These are phyloP conservation scores for Buxus sempervirens DNA, from an alignment of 164 flowering plant genomes.

Conservation along the genomic window DNA sequence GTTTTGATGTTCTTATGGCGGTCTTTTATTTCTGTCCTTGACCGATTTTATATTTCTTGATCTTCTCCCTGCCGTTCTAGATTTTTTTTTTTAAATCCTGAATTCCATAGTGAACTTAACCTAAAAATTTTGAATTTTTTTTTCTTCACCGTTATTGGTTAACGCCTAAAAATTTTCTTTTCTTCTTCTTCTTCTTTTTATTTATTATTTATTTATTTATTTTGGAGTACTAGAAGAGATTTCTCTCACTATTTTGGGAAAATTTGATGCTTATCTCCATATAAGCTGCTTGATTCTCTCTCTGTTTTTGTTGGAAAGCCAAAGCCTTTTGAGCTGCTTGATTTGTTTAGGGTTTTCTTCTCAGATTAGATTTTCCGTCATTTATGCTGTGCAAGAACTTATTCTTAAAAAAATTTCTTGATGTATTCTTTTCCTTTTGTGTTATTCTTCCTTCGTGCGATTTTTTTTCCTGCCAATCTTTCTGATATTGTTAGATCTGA, in stretches of 20 bases:
- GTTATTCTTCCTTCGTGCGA: neutral
- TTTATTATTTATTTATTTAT: too few species aligned
- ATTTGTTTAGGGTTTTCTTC: neutral
- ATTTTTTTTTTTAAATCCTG: neutral
- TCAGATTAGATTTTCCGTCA: neutral
- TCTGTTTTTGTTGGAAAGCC: too few species aligned
- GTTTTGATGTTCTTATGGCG: neutral
- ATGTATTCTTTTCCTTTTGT: neutral
- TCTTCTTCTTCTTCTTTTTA: neutral
- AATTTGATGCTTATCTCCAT: too few species aligned
- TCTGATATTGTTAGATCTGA: conserved; percentile 7
- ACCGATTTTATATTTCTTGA: neutral
- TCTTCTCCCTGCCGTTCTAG: neutral
- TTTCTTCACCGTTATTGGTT: neutral
- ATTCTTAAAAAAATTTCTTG: too few species aligned
- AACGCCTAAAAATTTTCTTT: neutral
- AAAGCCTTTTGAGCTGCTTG: too few species aligned
- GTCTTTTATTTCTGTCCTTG: neutral
- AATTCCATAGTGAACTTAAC: neutral
- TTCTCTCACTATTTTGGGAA: too few species aligned
- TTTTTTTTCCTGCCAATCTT: too few species aligned
- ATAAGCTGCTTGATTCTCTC: neutral
- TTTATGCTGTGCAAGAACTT: too few species aligned
- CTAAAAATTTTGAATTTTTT: neutral
- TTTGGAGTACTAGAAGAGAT: too few species aligned